Base-by-base conservation (phyloP, 768 basidiomycete genomes). In the Tulasnella calospora region DNA sequence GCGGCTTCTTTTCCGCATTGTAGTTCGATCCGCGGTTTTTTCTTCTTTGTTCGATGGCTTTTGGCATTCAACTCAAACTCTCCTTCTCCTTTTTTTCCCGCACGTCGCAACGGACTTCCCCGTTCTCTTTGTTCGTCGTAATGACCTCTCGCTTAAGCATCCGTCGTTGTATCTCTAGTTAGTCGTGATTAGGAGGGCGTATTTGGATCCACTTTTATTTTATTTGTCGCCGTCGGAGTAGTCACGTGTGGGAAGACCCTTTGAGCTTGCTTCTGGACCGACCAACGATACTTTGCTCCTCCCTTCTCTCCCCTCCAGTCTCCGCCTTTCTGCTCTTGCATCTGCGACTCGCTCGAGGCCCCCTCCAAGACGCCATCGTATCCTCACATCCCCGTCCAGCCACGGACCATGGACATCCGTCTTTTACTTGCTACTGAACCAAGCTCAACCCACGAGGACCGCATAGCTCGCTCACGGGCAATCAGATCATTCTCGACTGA, bases 351-450 rank as follows among this genome's bases (percentile, higher is more conserved):
- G 40, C 72, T 51, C 72, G 46, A 35, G 70, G 47, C 75, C 55
- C 57, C 75, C 75, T 40, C 44, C 41, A 36, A 27, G 51, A 33
- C 73, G 51, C 51, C 73, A 10, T 44, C 73, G 27, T 46, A 55
- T 74, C 46, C 21, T 74, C 73, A 33, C 33, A 21, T 15, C 73
- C 33, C 38, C 38, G 51, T 40, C 47, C 75, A 76, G 75, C 27
- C 46, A 38, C n/a, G 40, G 51, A 76, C 75, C 55, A 76, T 76
- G 75, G 75, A 76, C n/a, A 76, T 76, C 35, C 46, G 75, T n/a
- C 57, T 76, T 38, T 35, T 76, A 38, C 75, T 76, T 44, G 75
- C 75, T 76, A 76, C 75, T 76, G 75, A 76, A 33, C 47, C 51
- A 33, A 76, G 75, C 41, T 40, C 47, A 23, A 51, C 75, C 30